Evolutionary conservation across 2,329 filamentous ascomycete species (phyloP).

Genomic region (Kalaharituber pfeilii): DNA sequence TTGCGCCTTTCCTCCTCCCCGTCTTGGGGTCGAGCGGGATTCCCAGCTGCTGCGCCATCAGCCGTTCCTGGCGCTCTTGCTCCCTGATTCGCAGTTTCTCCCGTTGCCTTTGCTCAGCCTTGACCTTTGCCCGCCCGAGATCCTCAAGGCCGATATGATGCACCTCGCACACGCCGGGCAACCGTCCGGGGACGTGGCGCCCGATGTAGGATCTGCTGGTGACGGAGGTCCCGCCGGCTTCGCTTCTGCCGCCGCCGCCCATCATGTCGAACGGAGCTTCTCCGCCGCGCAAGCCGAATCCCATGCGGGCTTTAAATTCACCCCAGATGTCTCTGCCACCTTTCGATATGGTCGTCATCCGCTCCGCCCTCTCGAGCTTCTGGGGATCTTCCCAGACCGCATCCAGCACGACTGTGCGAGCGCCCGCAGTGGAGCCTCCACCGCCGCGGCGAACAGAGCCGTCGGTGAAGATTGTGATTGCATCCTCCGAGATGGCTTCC

Average conservation of each 20-base stretch:
- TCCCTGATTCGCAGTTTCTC: background rate
- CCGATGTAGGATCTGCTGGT: background rate
- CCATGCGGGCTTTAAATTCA: background rate
- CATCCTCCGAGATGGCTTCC: constrained; percentile 13
- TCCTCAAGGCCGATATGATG: background rate
- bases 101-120: background rate
- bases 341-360: background rate
- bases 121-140: background rate
- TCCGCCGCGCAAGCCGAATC: background rate
- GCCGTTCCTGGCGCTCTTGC: background rate
- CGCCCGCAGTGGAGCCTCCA: constrained; percentile 6
- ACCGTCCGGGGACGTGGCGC: background rate
- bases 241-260: background rate
- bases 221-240: background rate
- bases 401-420: constrained; percentile 16
- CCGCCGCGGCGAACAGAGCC: constrained; percentile 15
- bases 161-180: background rate
- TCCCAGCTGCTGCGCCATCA: background rate
- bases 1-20: background rate
- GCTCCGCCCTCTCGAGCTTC: background rate
- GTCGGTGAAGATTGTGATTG: constrained; percentile 19
- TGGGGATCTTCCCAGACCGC: background rate
- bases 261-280: background rate
- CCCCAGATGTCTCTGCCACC: background rate
- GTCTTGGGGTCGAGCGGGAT: background rate